A percentile compares a stretch with the other conserved stretches of the same genome.
These are phyloP conservation scores for Colletotrichum sp. DNA, from an alignment of 2,329 filamentous ascomycete genomes.

Conservation along the genomic window DNA sequence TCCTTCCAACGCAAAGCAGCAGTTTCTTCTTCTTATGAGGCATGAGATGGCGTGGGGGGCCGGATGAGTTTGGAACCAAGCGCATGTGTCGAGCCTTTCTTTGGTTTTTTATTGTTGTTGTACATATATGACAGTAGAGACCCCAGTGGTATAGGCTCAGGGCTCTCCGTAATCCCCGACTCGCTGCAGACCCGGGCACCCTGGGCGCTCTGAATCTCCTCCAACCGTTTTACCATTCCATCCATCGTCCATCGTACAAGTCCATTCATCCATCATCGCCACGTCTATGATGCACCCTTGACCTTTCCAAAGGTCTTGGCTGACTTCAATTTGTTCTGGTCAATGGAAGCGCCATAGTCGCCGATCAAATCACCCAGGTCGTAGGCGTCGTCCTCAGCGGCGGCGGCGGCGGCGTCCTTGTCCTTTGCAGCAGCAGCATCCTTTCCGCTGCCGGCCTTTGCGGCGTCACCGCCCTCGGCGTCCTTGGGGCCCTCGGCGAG, in stretches of 20 bases:
- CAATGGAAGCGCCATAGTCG: conserved; percentile 43
- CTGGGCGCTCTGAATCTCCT: neutral
- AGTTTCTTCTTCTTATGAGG: conserved; percentile 1
- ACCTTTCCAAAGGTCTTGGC: conserved; percentile 36
- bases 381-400: conserved; percentile 25
- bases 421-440: conserved; percentile 28
- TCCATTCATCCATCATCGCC: conserved; percentile 12
- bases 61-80: neutral
- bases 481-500: conserved; percentile 40
- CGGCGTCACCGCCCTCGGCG: conserved; percentile 23
- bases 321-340: conserved; percentile 37
- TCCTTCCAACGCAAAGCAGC: neutral
- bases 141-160: neutral
- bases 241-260: conserved; percentile 12
- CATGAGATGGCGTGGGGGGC: neutral
- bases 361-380: conserved; percentile 57
- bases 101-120: conserved; percentile 17
- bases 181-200: neutral
- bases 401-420: conserved; percentile 1
- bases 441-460: conserved; percentile 2
- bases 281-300: conserved; percentile 47
- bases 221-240: neutral
- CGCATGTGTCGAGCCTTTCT: conserved; percentile 2
- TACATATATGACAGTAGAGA: conserved; percentile 27
- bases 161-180: conserved; percentile 12